Evolutionary conservation across 192 early-diverging fungal genomes (phyloP).

Genomic region (Chytriomyces sp.): DNA sequence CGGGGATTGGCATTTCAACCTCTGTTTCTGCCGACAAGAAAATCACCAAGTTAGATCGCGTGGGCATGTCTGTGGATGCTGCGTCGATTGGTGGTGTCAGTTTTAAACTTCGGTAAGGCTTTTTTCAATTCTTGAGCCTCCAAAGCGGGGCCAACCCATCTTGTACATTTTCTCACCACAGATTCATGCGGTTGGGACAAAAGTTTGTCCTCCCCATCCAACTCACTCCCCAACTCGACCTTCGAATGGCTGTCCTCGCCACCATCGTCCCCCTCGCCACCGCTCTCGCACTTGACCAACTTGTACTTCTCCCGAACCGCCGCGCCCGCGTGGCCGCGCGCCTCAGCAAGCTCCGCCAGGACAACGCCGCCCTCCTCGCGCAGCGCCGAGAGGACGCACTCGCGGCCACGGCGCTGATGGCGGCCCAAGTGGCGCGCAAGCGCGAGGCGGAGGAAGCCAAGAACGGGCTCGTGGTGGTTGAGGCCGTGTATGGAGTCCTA

Average conservation of each 20-base stretch:
- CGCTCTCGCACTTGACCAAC: constrained; percentile 37
- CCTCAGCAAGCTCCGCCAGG: constrained; percentile 35
- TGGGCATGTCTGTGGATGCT: constrained; percentile 51
- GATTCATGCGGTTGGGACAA: constrained; percentile 53
- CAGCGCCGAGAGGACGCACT: constrained; percentile 75
- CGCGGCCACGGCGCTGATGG: constrained; percentile 74
- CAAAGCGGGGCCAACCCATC: neutral
- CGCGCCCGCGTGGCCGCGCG: constrained; percentile 11
- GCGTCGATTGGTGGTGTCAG: constrained; percentile 42
- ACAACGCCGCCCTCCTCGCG: constrained; percentile 52
- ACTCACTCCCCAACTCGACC: constrained; percentile 48
- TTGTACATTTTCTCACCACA: constrained; percentile 12
- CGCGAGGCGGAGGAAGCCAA: constrained; percentile 66
- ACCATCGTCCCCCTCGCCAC: constrained; percentile 39
- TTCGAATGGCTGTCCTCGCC: constrained; percentile 42
- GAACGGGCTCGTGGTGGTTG: constrained; percentile 78
- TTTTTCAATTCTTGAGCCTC: constrained; percentile 11
- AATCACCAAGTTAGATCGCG: constrained; percentile 43
- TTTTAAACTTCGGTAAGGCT: constrained; percentile 42
- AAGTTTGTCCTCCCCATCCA: constrained; percentile 52
- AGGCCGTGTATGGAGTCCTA: constrained; percentile 88
- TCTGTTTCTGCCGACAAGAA: constrained; percentile 44
- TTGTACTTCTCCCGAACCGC: constrained; percentile 44
- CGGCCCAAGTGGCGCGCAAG: constrained; percentile 68
- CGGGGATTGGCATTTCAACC: constrained; percentile 37